Base-by-base conservation (phyloP, 805 yeast species). In the Candida ulmi region DNA sequence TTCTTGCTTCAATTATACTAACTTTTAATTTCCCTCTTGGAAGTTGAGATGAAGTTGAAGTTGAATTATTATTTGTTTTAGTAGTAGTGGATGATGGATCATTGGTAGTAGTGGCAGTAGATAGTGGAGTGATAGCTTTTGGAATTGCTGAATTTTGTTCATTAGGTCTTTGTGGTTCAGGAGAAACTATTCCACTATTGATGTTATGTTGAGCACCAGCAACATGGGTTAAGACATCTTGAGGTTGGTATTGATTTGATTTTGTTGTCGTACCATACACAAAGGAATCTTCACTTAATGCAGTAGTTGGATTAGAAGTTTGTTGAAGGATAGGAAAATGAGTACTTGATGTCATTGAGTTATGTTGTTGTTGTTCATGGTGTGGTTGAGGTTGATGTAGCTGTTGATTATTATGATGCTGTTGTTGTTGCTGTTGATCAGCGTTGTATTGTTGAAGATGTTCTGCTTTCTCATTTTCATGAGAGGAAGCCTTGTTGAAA, bases 1-100 rank as follows among this genome's bases (percentile, higher is more conserved):
- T 81, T 42, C 71, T 74, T 2, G 96, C 97, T 61, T 87, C 91
- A 21, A 84, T 66, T 44, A 91, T 87, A 26, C 77, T 78, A 35
- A 93, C 88, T 52, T 79, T 78, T 38, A 91, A 71, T 59, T 84
- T 85, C 33, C 98, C 98, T 55, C 84, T 76, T 31, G 93, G 90
- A 6, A 15, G 11, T 17, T n/a, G 18, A 6, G 74, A 57, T 37
- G 61, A 57, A 35, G 69, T 63, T 40, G 69, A 15, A 32, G 50
- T 21, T n/a, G n/a, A n/a, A n/a, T n/a, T n/a, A n/a, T n/a, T n/a
- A 26, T 46, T 35, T 34, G 50, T 16, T 21, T 46, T 27, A 32
- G 48, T 37, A 35, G 18, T 23, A 31, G 39, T 44, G 45, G 43
- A 15, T 2, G 36, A 35, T 19, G 16, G 29, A 29, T 33, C 50